Evolutionary conservation across 1,139 yeast genomes (phyloP), one percentile per base, ranked within the genome.

Genomic region (Yamadazyma sp.): DNA sequence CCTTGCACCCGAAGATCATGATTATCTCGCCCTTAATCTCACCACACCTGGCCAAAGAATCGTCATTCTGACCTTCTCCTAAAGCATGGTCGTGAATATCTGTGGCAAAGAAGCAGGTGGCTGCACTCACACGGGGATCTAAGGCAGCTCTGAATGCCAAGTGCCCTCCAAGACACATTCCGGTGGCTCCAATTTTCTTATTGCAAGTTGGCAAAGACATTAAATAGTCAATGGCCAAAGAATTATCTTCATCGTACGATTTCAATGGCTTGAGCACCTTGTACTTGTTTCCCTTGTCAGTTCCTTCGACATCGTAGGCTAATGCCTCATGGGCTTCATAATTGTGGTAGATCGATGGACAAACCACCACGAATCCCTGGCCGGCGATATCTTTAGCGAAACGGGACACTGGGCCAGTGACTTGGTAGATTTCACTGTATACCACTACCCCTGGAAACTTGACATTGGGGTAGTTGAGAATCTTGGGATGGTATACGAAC

Each of bases 151-250:
- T 72, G 61, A 77, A 83, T 1, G 95, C 92, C 54, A 85, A 67
- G 56, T 86, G 94, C 2, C 95, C 95, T 16, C 95, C 95, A 32
- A 86, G 75, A 57, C 95, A 86, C 91, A 86, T 86, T 17, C 95
- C 95, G 2, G 92, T 83, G 37, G 91, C 83, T 22, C 94, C 95
- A 48, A 84, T 75, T 45, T 73, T 77, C 33, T 92, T 92, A 47
- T 77, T 82, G 57, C 87, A 85, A 3, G 87, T 83, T 2, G 74
- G 67, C 46, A 85, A 66, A 2, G 73, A 55, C 38, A 61, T 58
- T 46, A 86, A 69, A 52, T 83, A 79, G 53, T 83, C 88, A 51
- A 85, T 70, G 18, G 87, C 72, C 45, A 85, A 63, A 36, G 63
- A 69, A 53, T 75, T 79, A 59, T 86, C 95, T 56, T 85, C 94